A percentile compares a stretch with the other conserved stretches of the same genome.
Evolutionary conservation across 2,329 filamentous ascomycete genomes (phyloP).

Genomic region (Coccinonectria pachysandricola): DNA sequence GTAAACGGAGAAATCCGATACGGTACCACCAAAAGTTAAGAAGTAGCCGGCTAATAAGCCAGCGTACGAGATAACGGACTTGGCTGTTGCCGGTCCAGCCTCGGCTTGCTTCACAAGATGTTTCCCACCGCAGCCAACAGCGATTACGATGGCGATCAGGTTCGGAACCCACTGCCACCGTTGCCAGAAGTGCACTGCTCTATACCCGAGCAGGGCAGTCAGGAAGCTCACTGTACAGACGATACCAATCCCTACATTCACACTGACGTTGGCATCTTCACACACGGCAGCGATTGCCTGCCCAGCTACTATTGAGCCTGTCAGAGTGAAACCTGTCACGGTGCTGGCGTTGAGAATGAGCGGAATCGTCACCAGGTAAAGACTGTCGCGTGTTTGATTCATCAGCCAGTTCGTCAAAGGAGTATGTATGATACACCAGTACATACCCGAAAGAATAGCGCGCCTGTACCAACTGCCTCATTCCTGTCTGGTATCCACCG

Average conservation of each 20-base stretch:
- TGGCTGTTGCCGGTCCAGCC: constrained; percentile 24
- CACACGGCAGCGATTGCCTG: constrained; percentile 40
- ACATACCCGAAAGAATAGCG: constrained; percentile 46
- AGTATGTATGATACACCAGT: neutral
- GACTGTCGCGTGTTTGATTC: constrained; percentile 14
- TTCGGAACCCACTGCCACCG: constrained; percentile 48
- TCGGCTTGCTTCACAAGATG: constrained; percentile 36
- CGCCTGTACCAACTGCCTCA: constrained; percentile 51
- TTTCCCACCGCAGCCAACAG: constrained; percentile 42
- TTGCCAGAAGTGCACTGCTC: constrained; percentile 42
- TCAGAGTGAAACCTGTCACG: constrained; percentile 46
- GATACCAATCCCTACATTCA: constrained; percentile 46
- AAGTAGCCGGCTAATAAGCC: constrained; percentile 42
- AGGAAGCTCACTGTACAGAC: constrained; percentile 41
- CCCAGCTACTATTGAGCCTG: constrained; percentile 46
- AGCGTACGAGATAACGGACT: constrained; percentile 34
- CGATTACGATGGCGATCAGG: constrained; percentile 39
- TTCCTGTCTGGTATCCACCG: constrained; percentile 44
- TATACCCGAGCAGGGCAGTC: constrained; percentile 46
- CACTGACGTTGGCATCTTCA: constrained; percentile 31
- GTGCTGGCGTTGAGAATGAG: constrained; percentile 46
- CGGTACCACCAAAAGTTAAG: constrained; percentile 43
- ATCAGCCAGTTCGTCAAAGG: constrained; percentile 4
- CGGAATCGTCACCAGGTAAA: constrained; percentile 40
- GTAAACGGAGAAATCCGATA: constrained; percentile 49